Conservation (phyloP, 2,329 filamentous ascomycete genomes). For the Fusarium austroafricanum region DNA sequence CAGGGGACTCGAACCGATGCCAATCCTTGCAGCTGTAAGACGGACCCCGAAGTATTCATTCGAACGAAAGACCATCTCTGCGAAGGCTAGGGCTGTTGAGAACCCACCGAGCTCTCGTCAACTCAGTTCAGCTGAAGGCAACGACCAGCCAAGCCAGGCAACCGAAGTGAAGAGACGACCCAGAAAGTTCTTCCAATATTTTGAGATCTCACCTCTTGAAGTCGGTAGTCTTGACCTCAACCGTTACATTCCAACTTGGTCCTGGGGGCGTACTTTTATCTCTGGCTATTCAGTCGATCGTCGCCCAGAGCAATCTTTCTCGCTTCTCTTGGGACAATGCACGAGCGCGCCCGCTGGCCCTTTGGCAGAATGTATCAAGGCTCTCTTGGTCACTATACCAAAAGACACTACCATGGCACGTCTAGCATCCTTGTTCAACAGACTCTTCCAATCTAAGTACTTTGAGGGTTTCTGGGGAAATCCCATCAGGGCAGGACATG, state of each 20-base stretch:
- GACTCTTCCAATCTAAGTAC: slow-evolving; percentile 20
- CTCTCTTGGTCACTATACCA: slow-evolving; percentile 26
- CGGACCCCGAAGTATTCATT: slow-evolving; percentile 30
- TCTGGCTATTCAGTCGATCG: slow-evolving; percentile 37
- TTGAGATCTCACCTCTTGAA: slow-evolving; percentile 39
- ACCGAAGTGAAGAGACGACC: accelerated
- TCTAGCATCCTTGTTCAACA: slow-evolving; percentile 8
- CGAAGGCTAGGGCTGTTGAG: not conserved
- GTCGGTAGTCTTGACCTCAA: slow-evolving; percentile 35
- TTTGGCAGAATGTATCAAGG: slow-evolving; percentile 35
- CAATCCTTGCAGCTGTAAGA: slow-evolving; percentile 37
- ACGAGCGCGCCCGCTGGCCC: slow-evolving; percentile 40
- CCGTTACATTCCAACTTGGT: slow-evolving; percentile 39
- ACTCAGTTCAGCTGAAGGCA: accelerated
- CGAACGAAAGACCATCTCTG: slow-evolving; percentile 13
- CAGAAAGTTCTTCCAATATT: slow-evolving; percentile 38
- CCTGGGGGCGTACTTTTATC: slow-evolving; percentile 41
- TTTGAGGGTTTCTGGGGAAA: slow-evolving; percentile 42
- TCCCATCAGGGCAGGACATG: slow-evolving; percentile 40
- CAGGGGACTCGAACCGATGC: slow-evolving; percentile 33
- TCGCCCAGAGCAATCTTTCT: slow-evolving; percentile 36
- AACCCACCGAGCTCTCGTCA: accelerated
- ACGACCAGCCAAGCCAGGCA: accelerated
- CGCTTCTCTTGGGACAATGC: slow-evolving; percentile 34
- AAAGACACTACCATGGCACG: slow-evolving; percentile 35